These are phyloP conservation scores for Aspergillus puulaauensis DNA, from an alignment of 2,329 filamentous ascomycete species.

Conservation along the genomic window DNA sequence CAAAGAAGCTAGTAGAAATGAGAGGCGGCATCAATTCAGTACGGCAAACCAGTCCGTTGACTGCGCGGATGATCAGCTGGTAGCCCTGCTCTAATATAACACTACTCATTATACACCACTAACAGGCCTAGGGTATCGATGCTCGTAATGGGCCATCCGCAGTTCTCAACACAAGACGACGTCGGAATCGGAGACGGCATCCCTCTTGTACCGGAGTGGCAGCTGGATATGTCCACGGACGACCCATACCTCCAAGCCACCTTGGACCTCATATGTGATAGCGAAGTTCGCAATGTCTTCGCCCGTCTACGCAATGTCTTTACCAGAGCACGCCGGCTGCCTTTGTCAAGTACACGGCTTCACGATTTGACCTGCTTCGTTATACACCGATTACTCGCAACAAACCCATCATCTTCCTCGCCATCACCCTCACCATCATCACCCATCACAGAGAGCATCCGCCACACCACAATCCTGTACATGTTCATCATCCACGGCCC, in stretches of 20 bases:
- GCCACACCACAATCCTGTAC: slow-evolving; percentile 50
- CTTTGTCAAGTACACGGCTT: slow-evolving; percentile 42
- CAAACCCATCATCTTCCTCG: not conserved
- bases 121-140: slow-evolving; percentile 53
- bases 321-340: slow-evolving; percentile 26
- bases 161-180: slow-evolving; percentile 56
- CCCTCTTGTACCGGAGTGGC: slow-evolving; percentile 51
- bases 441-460: slow-evolving; percentile 46
- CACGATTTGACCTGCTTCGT: slow-evolving; percentile 59
- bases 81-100: slow-evolving; percentile 26
- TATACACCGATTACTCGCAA: slow-evolving; percentile 49
- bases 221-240: slow-evolving; percentile 26
- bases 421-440: not conserved
- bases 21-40: slow-evolving; percentile 53
- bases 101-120: not conserved
- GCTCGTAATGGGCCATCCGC: slow-evolving; percentile 53
- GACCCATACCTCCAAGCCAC: not conserved
- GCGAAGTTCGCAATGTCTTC: slow-evolving; percentile 39
- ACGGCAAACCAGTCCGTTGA: slow-evolving; percentile 52
- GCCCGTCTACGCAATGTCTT: slow-evolving; percentile 48
- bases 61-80: slow-evolving; percentile 57
- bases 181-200: slow-evolving; percentile 51
- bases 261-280: slow-evolving; percentile 31
- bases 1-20: slow-evolving; percentile 50
- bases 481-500: slow-evolving; percentile 56